Base-by-base conservation (phyloP, 1,284 basidiomycete species). In the Pterulicium gracile region DNA sequence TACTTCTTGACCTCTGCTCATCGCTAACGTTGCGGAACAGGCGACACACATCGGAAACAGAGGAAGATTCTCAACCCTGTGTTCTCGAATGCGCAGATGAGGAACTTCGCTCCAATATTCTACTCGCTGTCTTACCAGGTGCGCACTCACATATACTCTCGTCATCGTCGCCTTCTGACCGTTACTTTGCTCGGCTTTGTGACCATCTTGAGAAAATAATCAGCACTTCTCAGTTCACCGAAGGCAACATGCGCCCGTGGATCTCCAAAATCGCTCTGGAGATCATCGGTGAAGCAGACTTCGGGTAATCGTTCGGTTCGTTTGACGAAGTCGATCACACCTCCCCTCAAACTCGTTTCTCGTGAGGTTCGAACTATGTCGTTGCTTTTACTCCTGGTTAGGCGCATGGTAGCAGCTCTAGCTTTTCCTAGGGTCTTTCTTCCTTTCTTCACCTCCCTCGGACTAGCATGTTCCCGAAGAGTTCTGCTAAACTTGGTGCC, bases 51-150 rank as follows among this genome's bases (percentile, higher is more conserved):
- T 50, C 58, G 58, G 34, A 65, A 61, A 44, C 70, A 73, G 49
- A 61, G 70, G 18, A 72, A 69, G 50, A 61, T 75, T 53, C 55
- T 76, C 20, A 71, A 68, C 46, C 72, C 70, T 0, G 67, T 67
- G 1, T 76, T 76, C 52, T 69, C 69, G 2, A 61, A 61, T 3
- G 58, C 61, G 3, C 67, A 73, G 44, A 62, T 75, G 55, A 66
- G 69, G 1, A 55, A 59, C n/a, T 62, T 74, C 55, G 58, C 69
- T 35, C 66, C 65, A 1, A 56, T 60, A 4, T 63, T 73, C 21
- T 58, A 62, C 32, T 57, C 59, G 1, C 62, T 72, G 20, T 54
- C 64, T 1, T 49, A 58, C 35, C 57, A 59, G 50, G 62, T 69
- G 22, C 46, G 54, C 10, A 47, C n/a, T 10, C 53, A 21, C 44